Percentiles rank a stretch among this genome's conserved stretches.
Conservation (phyloP, 768 basidiomycete genomes). For the Amanita inopinata region DNA sequence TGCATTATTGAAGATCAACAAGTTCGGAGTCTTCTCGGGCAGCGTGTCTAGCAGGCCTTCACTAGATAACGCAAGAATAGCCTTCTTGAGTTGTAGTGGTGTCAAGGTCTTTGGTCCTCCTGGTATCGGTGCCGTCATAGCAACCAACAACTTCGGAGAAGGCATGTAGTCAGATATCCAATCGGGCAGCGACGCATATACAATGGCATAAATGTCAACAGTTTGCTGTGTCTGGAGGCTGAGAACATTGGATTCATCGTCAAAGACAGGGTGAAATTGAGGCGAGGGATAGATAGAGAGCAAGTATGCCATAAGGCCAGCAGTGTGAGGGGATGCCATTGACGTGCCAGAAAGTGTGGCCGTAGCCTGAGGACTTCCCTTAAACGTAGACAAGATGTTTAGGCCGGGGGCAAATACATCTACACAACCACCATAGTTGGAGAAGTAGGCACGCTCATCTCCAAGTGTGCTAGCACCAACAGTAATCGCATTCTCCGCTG, state of each 20-base stretch:
- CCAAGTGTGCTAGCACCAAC: conserved; percentile 84
- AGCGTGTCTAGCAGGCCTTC: conserved; percentile 38
- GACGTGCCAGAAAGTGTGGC: conserved; percentile 84
- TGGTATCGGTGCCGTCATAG: conserved; percentile 33
- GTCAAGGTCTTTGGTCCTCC: conserved; percentile 34
- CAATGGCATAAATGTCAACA: conserved; percentile 40
- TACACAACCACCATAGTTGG: conserved; percentile 85
- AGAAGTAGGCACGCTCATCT: conserved; percentile 85
- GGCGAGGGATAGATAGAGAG: conserved; percentile 76
- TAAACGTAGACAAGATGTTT: conserved; percentile 88
- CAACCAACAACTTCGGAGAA: conserved; percentile 34
- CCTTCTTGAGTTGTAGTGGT: conserved; percentile 69
- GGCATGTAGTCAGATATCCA: conserved; percentile 54
- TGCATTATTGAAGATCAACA: conserved; percentile 76
- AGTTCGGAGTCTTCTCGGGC: conserved; percentile 50
- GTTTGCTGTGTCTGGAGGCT: conserved; percentile 24
- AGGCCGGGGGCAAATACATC: conserved; percentile 90
- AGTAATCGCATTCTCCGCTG: conserved; percentile 81
- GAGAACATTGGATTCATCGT: conserved; percentile 26
- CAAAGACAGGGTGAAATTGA: conserved; percentile 45
- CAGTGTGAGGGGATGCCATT: conserved; percentile 92
- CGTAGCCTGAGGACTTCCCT: conserved; percentile 45
- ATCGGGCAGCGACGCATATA: conserved; percentile 44
- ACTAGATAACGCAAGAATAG: conserved; percentile 53
- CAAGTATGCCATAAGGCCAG: conserved; percentile 86